Evolutionary conservation across 768 basidiomycete species (phyloP), one percentile per base, ranked within the genome.

Genomic region (Phallus indusiatus): DNA sequence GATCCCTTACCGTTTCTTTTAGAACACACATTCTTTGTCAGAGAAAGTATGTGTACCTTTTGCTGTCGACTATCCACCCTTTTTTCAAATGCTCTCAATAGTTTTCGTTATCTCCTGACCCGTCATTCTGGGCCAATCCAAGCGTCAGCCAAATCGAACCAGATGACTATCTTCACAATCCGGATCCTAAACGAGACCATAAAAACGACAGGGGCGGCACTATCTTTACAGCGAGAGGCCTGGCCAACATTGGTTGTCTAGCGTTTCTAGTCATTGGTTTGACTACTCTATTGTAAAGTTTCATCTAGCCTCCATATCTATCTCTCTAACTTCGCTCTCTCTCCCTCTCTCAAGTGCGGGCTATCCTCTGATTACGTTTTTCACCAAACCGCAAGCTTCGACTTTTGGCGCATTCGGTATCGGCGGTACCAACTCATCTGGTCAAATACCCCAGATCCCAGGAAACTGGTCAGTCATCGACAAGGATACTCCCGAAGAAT

Each of bases 91-190:
- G 11, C 21, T 18, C 33, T 22, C 46, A 49, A 60, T 50, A 90
- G 86, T 89, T 81, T 66, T 86, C 86, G 16, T 79, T 89, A 20
- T 82, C 86, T 6, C 80, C 86, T 1, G 86, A 89, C 70, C 88
- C 88, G 2, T 71, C 77, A 14, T 80, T 76, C 0, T 90, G 88
- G 88, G 86, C 85, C 1, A 79, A 85, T 35, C 80, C 85, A 63
- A 71, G 86, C 60, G 77, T 77, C 42, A 76, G 76, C 61, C 72
- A 78, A 55, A 68, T 75, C 4, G 86, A 88, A 68, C 72, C 79
- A 16, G 86, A 88, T 61, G 86, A 88, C 68, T 78, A 78, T 57
- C 77, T 88, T n/a, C 86, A 88, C 67, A 85, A 85, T 64, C 84
- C 85, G 1, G 84, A 86, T 66, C 84, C 85, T 11, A 76, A 76